A percentile compares a stretch with the other conserved stretches of the same genome.
These are phyloP conservation scores for Fraxinus latifolia DNA, from an alignment of 305 asterid genomes.

Conservation along the genomic window DNA sequence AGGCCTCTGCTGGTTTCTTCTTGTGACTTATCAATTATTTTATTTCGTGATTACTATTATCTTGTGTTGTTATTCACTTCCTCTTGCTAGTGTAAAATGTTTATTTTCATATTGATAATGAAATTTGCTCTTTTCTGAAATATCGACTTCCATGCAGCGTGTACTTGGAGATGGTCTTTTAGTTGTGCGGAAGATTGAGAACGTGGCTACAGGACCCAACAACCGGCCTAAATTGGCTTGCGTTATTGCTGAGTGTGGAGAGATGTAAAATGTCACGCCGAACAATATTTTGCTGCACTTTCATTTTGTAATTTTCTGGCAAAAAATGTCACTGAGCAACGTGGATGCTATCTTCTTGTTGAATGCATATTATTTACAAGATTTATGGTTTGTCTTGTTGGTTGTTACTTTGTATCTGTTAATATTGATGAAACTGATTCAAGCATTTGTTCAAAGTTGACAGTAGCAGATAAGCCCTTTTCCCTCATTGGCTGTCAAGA, in stretches of 20 bases:
- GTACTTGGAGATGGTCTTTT: slow-evolving; percentile 89
- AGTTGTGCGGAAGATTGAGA: slow-evolving; percentile 83
- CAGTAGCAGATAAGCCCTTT: too few species aligned
- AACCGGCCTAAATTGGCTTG: slow-evolving; percentile 51
- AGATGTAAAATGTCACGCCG: not conserved
- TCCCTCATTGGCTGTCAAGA: too few species aligned
- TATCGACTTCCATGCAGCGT: slow-evolving; percentile 52
- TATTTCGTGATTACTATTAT: not conserved
- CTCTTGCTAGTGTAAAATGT: not conserved
- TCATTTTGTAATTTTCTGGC: not conserved
- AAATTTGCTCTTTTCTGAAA: slow-evolving; percentile 2
- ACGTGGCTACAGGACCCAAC: slow-evolving; percentile 85
- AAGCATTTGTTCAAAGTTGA: too few species aligned
- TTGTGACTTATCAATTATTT: not conserved
- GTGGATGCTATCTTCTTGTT: too few species aligned
- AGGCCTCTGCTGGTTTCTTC: not conserved
- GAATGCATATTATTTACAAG: too few species aligned
- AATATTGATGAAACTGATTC: too few species aligned
- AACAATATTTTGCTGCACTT: not conserved
- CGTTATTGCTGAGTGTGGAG: slow-evolving; percentile 1
- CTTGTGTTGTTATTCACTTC: not conserved
- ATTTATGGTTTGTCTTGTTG: too few species aligned
- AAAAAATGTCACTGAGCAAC: not conserved
- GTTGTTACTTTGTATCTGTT: too few species aligned
- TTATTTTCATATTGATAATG: too few species aligned